Evolutionary conservation across 2,329 filamentous ascomycete species (phyloP).

Genomic region (Chaetothyriales sp.): DNA sequence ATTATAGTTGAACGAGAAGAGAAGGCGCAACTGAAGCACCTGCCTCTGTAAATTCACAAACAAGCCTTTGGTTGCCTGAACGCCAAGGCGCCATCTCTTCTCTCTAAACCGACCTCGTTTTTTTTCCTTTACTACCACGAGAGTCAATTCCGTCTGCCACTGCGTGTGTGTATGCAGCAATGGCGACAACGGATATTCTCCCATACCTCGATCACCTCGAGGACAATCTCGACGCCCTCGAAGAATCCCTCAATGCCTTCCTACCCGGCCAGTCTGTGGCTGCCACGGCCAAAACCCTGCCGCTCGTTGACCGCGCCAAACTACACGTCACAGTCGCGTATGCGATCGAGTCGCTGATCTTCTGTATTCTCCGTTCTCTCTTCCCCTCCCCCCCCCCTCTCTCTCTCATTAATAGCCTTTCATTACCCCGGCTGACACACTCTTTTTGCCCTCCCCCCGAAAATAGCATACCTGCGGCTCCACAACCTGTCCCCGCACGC

Average conservation of each 20-base stretch:
- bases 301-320: constrained; percentile 89
- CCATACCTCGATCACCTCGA: constrained; percentile 60
- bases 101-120: neutral
- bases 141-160: too few species aligned
- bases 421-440: constrained; percentile 5
- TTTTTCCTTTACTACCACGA: neutral
- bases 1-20: too few species aligned
- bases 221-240: constrained; percentile 62
- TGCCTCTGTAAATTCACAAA: too few species aligned
- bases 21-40: too few species aligned
- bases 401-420: neutral
- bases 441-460: neutral
- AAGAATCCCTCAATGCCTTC: constrained; percentile 60
- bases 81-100: neutral
- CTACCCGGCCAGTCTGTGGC: constrained; percentile 45
- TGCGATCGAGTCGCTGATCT: constrained; percentile 76
- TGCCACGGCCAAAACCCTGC: constrained; percentile 59
- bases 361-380: constrained; percentile 41
- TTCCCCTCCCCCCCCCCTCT: constrained; percentile 43
- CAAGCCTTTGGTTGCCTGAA: neutral
- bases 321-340: constrained; percentile 80
- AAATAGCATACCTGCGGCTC: constrained; percentile 56
- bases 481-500: constrained; percentile 67
- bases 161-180: too few species aligned
- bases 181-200: constrained; percentile 37